These are phyloP conservation scores for Pseudofabraea citricarpa DNA, from an alignment of 2,329 filamentous ascomycete species.

Conservation along the genomic window DNA sequence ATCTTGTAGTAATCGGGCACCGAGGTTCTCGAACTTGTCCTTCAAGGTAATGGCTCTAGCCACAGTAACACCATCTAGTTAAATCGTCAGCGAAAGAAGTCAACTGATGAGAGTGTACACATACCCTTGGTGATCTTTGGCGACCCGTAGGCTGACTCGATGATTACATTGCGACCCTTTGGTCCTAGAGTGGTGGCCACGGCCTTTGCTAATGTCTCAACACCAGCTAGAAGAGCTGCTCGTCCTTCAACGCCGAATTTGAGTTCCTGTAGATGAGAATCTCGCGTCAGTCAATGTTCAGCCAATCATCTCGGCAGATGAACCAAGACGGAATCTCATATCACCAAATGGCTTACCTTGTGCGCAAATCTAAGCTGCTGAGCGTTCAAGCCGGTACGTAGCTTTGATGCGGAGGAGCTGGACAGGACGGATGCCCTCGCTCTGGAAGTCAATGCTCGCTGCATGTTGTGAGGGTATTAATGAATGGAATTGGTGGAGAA, in stretches of 20 bases:
- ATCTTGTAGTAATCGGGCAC: slow-evolving; percentile 92
- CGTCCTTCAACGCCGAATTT: slow-evolving; percentile 97
- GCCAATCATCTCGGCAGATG: not conserved
- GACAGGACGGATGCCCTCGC: slow-evolving; percentile 76
- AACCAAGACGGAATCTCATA: not conserved
- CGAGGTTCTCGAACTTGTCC: slow-evolving; percentile 99
- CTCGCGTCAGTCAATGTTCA: not conserved
- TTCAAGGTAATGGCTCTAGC: slow-evolving; percentile 86
- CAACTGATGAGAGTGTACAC: slow-evolving; percentile 19
- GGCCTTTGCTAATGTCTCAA: slow-evolving; percentile 93
- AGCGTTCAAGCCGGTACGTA: slow-evolving; percentile 63
- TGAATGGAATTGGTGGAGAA: slow-evolving; percentile 15
- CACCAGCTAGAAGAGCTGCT: slow-evolving; percentile 83
- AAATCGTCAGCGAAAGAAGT: slow-evolving; percentile 2
- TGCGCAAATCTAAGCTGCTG: slow-evolving; percentile 96
- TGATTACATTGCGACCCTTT: slow-evolving; percentile 97
- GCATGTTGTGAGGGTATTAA: slow-evolving; percentile 65
- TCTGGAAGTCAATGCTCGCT: slow-evolving; percentile 84
- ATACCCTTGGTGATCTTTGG: slow-evolving; percentile 99
- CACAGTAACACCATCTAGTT: slow-evolving; percentile 77
- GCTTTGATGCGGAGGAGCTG: slow-evolving; percentile 57
- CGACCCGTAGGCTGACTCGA: slow-evolving; percentile 97
- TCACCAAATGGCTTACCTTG: slow-evolving; percentile 70
- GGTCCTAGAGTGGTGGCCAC: slow-evolving; percentile 95
- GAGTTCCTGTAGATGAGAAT: slow-evolving; percentile 62